A percentile compares a stretch with the other conserved stretches of the same genome.
Evolutionary conservation across 306 rosid species (phyloP).

Genomic region (Neltuma alba): DNA sequence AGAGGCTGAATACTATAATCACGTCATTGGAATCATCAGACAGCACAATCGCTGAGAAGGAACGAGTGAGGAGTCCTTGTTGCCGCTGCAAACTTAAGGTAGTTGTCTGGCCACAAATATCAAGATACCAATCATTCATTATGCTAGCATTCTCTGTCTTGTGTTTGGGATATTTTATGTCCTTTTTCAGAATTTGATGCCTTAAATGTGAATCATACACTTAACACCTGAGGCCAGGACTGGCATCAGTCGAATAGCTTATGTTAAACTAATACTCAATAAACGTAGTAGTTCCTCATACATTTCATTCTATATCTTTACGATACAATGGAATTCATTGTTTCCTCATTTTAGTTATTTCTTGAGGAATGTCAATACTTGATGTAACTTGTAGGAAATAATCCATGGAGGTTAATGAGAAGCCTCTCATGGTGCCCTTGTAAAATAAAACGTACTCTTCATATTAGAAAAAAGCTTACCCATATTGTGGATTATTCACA

Average conservation of each 20-base stretch:
- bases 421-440: slow-evolving; percentile 10
- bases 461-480: slow-evolving; percentile 19
- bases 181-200: slow-evolving; percentile 35
- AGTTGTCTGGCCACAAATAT: slow-evolving; percentile 62
- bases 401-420: slow-evolving; percentile 11
- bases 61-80: slow-evolving; percentile 40
- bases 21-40: slow-evolving; percentile 59
- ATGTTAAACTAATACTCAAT: slow-evolving; percentile 31
- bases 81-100: slow-evolving; percentile 71
- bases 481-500: slow-evolving; percentile 18
- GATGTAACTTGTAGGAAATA: slow-evolving; percentile 26
- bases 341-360: slow-evolving; percentile 6
- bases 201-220: slow-evolving; percentile 26
- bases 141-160: slow-evolving; percentile 48
- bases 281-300: slow-evolving; percentile 22
- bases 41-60: slow-evolving; percentile 37
- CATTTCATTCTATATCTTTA: background rate
- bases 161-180: slow-evolving; percentile 46
- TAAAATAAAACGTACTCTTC: slow-evolving; percentile 18
- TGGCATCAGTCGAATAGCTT: slow-evolving; percentile 36
- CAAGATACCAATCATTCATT: slow-evolving; percentile 59
- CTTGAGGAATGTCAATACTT: slow-evolving; percentile 17
- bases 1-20: slow-evolving; percentile 59
- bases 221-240: slow-evolving; percentile 32
- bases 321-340: slow-evolving; percentile 20